Conservation (phyloP, 495 filamentous ascomycete genomes). For the Cairneyella variabilis region DNA sequence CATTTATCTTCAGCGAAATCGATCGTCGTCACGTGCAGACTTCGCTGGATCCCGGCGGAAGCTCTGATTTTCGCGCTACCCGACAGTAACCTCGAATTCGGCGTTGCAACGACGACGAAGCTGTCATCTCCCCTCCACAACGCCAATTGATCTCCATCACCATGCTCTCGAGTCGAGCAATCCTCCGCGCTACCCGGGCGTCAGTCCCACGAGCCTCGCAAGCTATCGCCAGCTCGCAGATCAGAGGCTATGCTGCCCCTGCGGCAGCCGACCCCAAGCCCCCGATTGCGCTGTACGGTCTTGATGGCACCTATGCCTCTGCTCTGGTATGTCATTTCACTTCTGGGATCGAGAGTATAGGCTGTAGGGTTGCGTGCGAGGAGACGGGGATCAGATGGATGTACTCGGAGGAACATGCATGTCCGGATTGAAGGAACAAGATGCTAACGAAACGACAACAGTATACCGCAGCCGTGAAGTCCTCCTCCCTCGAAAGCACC, state of each 20-base stretch:
- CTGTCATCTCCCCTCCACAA: constrained; percentile 25
- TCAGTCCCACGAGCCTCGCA: constrained; percentile 38
- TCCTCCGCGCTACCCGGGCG: constrained; percentile 54
- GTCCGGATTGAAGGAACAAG: neutral
- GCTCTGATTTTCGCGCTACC: neutral
- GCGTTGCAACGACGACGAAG: constrained; percentile 22
- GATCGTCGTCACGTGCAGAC: constrained; percentile 13
- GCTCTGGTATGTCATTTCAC: constrained; percentile 76
- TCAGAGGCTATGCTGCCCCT: constrained; percentile 58
- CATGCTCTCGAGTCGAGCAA: constrained; percentile 61
- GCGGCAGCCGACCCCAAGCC: constrained; percentile 69
- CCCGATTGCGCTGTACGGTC: constrained; percentile 85
- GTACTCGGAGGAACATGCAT: neutral
- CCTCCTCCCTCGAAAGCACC: constrained; percentile 73
- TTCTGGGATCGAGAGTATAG: neutral
- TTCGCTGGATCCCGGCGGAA: too few species aligned
- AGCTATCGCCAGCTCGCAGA: constrained; percentile 22
- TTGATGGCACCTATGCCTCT: constrained; percentile 97
- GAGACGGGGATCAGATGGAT: too few species aligned
- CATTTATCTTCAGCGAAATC: too few species aligned
- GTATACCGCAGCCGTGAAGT: constrained; percentile 95
- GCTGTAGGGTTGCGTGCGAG: too few species aligned
- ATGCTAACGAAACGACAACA: constrained; percentile 35
- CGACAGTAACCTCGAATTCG: constrained; percentile 7
- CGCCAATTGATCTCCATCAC: constrained; percentile 30